Conservation (phyloP, 78 protist genomes). For the Dictyostelium capitatum region DNA sequence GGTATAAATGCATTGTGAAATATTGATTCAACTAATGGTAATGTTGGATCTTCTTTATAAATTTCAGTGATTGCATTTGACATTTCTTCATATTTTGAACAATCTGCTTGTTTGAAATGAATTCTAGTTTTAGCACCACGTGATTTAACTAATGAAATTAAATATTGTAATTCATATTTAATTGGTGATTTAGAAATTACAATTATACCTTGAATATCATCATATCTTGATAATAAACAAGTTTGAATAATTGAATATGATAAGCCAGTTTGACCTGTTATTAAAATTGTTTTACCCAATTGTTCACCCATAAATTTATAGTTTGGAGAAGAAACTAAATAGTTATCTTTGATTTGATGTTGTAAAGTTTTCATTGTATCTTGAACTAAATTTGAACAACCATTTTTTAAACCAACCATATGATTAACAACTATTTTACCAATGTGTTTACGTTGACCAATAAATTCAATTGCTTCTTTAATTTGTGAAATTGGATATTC, state of each 20-base stretch:
- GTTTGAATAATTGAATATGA: neutral
- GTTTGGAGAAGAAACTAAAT: neutral
- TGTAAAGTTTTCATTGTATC: neutral
- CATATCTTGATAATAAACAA: neutral
- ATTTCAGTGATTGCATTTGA: neutral
- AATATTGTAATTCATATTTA: conserved; percentile 42
- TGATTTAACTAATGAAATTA: neutral
- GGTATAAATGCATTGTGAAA: conserved; percentile 58
- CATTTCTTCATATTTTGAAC: neutral
- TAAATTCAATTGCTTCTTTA: neutral
- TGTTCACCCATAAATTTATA: neutral
- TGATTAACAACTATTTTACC: conserved; percentile 2
- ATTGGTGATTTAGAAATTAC: conserved; percentile 27
- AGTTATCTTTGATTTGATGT: neutral
- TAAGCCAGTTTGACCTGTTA: conserved; percentile 66
- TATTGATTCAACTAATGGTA: conserved; percentile 34
- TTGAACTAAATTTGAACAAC: neutral
- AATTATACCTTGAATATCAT: neutral
- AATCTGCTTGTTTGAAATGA: conserved; percentile 24
- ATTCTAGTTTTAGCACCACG: neutral
- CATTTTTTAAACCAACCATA: neutral
- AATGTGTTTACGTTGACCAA: neutral
- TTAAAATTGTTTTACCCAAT: neutral
- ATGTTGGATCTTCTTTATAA: neutral
- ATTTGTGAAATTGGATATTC: neutral